Evolutionary conservation across 2,329 filamentous ascomycete species (phyloP).

Genomic region (Beauveria bassiana): DNA sequence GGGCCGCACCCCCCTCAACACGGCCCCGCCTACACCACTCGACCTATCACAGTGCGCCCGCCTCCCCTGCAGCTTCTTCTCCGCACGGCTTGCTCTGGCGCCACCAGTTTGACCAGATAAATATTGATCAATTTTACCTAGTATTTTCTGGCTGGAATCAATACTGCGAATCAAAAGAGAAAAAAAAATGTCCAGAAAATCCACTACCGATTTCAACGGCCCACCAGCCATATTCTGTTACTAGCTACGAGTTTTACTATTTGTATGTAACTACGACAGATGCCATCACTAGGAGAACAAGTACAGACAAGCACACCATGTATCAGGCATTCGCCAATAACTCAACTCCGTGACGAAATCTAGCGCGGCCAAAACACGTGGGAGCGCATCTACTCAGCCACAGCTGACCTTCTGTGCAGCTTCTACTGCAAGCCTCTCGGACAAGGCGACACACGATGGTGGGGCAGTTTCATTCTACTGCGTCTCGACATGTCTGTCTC

Average conservation of each 20-base stretch:
- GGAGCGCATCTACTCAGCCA: neutral
- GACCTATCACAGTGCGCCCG: neutral
- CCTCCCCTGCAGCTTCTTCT: neutral
- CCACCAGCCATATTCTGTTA: too few relatives aligned
- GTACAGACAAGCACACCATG: too few relatives aligned
- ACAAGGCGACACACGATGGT: neutral
- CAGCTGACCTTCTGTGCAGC: neutral
- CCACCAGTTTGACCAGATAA: neutral
- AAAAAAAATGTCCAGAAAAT: too few relatives aligned
- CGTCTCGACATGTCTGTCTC: neutral
- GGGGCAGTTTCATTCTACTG: conserved; percentile 4
- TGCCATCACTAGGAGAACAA: too few relatives aligned
- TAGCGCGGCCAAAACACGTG: neutral
- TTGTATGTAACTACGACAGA: too few relatives aligned
- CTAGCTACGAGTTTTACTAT: too few relatives aligned
- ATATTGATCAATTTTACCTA: neutral
- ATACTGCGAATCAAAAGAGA: too few relatives aligned
- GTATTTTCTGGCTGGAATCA: too few relatives aligned
- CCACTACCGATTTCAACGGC: too few relatives aligned
- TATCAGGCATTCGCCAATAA: neutral
- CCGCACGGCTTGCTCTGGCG: neutral
- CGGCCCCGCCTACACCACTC: too few relatives aligned
- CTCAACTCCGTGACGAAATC: neutral
- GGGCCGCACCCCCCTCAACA: too few relatives aligned
- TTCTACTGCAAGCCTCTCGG: neutral